Base-by-base conservation (phyloP, 2,329 filamentous ascomycete genomes). In the Ramularia endophylla region DNA sequence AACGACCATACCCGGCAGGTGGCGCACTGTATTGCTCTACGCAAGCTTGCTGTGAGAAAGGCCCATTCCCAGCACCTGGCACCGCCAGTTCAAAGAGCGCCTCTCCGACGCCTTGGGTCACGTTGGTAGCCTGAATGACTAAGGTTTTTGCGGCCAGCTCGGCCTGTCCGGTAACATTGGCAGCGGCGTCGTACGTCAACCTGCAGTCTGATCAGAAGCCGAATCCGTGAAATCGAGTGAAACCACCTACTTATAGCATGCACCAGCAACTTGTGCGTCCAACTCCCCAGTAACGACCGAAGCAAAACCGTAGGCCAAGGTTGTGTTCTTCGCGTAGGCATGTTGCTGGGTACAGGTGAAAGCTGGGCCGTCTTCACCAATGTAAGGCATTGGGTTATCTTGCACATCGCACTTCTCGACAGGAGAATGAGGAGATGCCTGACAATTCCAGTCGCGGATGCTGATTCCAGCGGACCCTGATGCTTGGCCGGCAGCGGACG, bases 51-150 rank as follows among this genome's bases (percentile, higher is more conserved):
- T 25, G 25, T 6, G 6, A 6, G 9, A 36, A 78, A 42, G 71
- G 66, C 35, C 77, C 77, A 16, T 75, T 69, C 19, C 77, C 76
- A 42, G 76, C 75, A 12, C 75, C 75, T 33, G 61, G 53, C 39
- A 68, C 62, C 19, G 63, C 62, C 41, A 81, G 55, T 61, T 81
- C 77, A 53, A 80, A 81, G 47, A 80, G 77, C 55, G 79, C 78
- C 22, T 57, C 54, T 30, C 67, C 67, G 5, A 80, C 63, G 55
- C 80, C 77, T 15, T 66, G 67, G 22, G 77, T 78, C 2, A 78
- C 82, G 60, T 81, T 82, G 27, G 75, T 80, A 7, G 75, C 74
- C 56, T 83, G 79, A 12, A 83, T 72, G 40, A 82, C 67, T 74
- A 82, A 78, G 44, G 69, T 74, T 65, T 82, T 25, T 11, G 22